These are phyloP conservation scores for Candida dajiaensis DNA, from an alignment of 805 yeast genomes.

Conservation along the genomic window DNA sequence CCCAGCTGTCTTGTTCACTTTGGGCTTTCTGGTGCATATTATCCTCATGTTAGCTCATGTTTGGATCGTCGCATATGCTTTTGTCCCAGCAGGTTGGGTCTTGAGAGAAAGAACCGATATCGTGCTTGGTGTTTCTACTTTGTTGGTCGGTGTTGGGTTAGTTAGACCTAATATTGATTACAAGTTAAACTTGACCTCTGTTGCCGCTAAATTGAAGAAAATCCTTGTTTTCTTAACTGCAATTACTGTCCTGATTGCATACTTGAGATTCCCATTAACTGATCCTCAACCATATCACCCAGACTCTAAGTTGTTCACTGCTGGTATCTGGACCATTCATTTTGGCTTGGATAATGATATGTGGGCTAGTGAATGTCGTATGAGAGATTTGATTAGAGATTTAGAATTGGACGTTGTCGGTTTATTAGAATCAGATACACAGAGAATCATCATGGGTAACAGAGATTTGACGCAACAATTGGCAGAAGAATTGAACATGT, in stretches of 20 bases:
- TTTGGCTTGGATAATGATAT: constrained; percentile 95
- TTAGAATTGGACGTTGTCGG: constrained; percentile 91
- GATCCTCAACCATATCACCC: constrained; percentile 68
- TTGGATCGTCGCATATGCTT: constrained; percentile 97
- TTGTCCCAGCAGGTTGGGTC: constrained; percentile 90
- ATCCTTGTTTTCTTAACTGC: constrained; percentile 34
- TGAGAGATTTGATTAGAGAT: constrained; percentile 77
- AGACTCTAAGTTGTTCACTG: constrained; percentile 66
- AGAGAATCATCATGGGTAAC: constrained; percentile 90
- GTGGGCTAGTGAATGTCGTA: constrained; percentile 94
- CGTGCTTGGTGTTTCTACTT: constrained; percentile 53
- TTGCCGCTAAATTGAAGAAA: constrained; percentile 15
- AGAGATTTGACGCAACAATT: constrained; percentile 87
- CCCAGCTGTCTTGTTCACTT: constrained; percentile 47
- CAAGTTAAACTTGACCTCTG: constrained; percentile 4
- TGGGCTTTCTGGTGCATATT: constrained; percentile 44
- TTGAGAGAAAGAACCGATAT: constrained; percentile 86
- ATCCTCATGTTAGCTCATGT: constrained; percentile 73
- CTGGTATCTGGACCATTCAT: constrained; percentile 98
- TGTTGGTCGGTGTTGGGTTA: constrained; percentile 49
- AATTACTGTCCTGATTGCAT: constrained; percentile 45
- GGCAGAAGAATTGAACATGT: constrained; percentile 91
- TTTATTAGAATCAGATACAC: constrained; percentile 87
- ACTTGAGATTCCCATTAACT: constrained; percentile 49
- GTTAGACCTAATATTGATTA: constrained; percentile 9